Conservation (phyloP, 1,284 basidiomycete genomes). For the Cerrena zonata region DNA sequence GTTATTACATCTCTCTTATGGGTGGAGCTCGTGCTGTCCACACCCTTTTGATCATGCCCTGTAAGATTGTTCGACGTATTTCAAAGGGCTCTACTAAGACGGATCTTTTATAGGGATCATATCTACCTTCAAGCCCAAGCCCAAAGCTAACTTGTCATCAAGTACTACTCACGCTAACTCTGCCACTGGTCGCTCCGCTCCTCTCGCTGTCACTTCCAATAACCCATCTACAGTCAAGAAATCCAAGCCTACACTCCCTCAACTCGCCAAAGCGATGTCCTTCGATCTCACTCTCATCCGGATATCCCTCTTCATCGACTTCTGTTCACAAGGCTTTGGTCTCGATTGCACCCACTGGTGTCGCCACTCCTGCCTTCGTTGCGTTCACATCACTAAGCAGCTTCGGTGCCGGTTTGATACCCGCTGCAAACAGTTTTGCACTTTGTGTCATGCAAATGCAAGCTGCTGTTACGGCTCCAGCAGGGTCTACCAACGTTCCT, state of each 20-base stretch:
- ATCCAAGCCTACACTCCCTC: constrained; percentile 40
- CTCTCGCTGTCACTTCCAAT: not conserved
- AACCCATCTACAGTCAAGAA: constrained; percentile 19
- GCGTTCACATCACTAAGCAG: constrained; percentile 56
- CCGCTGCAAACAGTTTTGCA: constrained; percentile 66
- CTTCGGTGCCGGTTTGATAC: constrained; percentile 56
- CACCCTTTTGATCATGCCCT: constrained; percentile 52
- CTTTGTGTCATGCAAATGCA: constrained; percentile 55
- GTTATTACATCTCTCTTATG: constrained; percentile 58
- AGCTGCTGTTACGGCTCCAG: not conserved
- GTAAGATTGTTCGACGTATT: too few relatives aligned
- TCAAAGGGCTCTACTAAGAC: too few relatives aligned
- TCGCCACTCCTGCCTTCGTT: constrained; percentile 33
- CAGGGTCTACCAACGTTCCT: not conserved
- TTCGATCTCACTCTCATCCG: constrained; percentile 64
- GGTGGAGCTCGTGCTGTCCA: constrained; percentile 45
- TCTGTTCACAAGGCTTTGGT: constrained; percentile 60
- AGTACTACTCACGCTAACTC: constrained; percentile 7
- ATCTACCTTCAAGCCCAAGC: constrained; percentile 40
- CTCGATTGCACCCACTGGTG: constrained; percentile 4
- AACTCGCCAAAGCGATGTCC: constrained; percentile 55
- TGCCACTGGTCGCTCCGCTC: not conserved
- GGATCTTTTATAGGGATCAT: constrained; percentile 25
- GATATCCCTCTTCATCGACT: constrained; percentile 58
- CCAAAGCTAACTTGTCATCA: constrained; percentile 15